A percentile compares a stretch with the other conserved stretches of the same genome.
Evolutionary conservation across 148 eudicot genomes (phyloP).

Genomic region (Cornus suecica): DNA sequence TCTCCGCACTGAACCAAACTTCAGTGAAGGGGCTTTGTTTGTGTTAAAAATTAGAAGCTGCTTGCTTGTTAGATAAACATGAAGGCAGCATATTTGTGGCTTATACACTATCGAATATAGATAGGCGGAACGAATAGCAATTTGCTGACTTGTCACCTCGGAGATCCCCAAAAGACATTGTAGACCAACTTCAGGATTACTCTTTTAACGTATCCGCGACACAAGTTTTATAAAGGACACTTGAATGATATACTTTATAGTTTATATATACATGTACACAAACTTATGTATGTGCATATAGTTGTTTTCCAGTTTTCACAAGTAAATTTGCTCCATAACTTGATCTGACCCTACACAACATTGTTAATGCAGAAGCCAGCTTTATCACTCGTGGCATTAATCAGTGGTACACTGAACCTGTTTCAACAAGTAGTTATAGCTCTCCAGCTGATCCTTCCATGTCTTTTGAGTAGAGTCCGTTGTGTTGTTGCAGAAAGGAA

Average conservation of each 20-base stretch:
- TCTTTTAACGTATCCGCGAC: too few relatives aligned
- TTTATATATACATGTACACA: not conserved
- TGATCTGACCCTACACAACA: not conserved
- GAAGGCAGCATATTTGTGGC: too few relatives aligned
- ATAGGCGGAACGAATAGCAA: not conserved
- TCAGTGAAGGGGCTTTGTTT: too few relatives aligned
- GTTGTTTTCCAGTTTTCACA: not conserved
- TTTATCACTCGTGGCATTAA: constrained; percentile 77
- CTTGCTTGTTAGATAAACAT: too few relatives aligned
- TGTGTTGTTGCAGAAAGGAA: not conserved
- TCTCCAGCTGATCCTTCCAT: constrained; percentile 17
- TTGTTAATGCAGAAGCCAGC: constrained; percentile 70
- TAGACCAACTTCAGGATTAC: too few relatives aligned
- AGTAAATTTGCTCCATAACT: not conserved
- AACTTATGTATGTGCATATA: too few relatives aligned
- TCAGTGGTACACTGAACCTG: constrained; percentile 77
- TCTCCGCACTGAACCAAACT: too few relatives aligned
- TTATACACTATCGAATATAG: not conserved
- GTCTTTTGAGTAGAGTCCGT: constrained; percentile 6
- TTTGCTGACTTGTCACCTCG: not conserved
- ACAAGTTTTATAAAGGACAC: not conserved
- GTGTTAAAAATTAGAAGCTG: too few relatives aligned
- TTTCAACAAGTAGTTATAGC: constrained; percentile 27
- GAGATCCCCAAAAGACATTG: not conserved
- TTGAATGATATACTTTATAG: not conserved